Percentiles rank a stretch among this genome's conserved stretches.
These are phyloP conservation scores for Tylopilus plumbeoviolaceoides DNA, from an alignment of 768 basidiomycete genomes.

Conservation along the genomic window DNA sequence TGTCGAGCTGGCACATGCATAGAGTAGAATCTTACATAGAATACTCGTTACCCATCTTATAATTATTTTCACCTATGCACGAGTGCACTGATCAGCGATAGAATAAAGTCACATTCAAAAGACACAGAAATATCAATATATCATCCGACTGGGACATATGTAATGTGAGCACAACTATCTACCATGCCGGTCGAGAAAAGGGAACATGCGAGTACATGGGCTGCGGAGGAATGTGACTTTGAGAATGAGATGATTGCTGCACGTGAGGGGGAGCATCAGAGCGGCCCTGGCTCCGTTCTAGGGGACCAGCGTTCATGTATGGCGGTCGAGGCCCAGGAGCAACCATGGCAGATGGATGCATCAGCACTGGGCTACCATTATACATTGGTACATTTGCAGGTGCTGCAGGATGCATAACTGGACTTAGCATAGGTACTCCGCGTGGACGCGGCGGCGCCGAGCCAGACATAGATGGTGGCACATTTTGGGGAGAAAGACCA, in stretches of 20 bases:
- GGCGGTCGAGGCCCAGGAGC: constrained; percentile 30
- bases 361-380: constrained; percentile 61
- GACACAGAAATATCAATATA: constrained; percentile 32
- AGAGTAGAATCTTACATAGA: constrained; percentile 29
- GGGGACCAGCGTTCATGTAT: constrained; percentile 44
- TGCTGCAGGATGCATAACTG: constrained; percentile 60
- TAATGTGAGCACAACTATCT: constrained; percentile 13
- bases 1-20: constrained; percentile 58
- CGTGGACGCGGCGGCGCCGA: constrained; percentile 41
- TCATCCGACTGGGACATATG: constrained; percentile 21
- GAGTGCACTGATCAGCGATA: constrained; percentile 1
- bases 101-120: constrained; percentile 23
- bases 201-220: constrained; percentile 28
- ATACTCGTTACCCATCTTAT: constrained; percentile 18
- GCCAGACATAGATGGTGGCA: constrained; percentile 28
- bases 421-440: constrained; percentile 62
- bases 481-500: constrained; percentile 38
- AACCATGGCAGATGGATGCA: constrained; percentile 48
- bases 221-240: constrained; percentile 26
- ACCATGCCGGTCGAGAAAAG: constrained; percentile 31
- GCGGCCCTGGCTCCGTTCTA: constrained; percentile 48
- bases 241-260: constrained; percentile 33
- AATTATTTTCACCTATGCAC: neutral
- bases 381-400: constrained; percentile 50
- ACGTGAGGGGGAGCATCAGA: constrained; percentile 39